These are phyloP conservation scores for Pichia sporocuriosa DNA, from an alignment of 805 yeast species.

Conservation along the genomic window DNA sequence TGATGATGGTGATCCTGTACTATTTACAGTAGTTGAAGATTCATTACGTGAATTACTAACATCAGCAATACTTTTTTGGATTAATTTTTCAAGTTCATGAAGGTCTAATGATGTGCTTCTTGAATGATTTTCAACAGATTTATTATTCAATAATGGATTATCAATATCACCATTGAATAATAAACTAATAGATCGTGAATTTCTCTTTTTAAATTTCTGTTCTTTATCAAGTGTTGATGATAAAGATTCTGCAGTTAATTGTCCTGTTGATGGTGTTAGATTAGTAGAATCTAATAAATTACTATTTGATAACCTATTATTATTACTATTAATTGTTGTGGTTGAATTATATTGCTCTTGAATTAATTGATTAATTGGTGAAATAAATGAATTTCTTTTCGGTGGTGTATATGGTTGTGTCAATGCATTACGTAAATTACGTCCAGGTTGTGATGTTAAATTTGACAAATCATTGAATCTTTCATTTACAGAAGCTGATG, in stretches of 20 bases:
- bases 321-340: neutral
- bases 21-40: neutral
- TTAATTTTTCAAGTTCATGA: constrained; percentile 12
- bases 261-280: neutral
- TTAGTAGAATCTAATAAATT: neutral
- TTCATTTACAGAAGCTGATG: neutral
- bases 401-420: constrained; percentile 10
- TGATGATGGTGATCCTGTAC: too few species aligned
- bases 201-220: constrained; percentile 1
- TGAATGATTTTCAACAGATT: neutral
- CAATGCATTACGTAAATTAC: constrained; percentile 15
- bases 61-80: constrained; percentile 9
- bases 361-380: constrained; percentile 24
- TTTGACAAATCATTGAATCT: constrained; percentile 1
- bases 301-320: neutral
- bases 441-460: constrained; percentile 19
- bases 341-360: neutral
- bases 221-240: neutral
- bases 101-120: constrained; percentile 11
- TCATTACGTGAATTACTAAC: neutral
- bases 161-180: constrained; percentile 1
- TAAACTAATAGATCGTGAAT: constrained; percentile 4
- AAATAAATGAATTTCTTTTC: constrained; percentile 20
- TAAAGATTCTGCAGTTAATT: neutral
- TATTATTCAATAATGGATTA: too few species aligned